These are phyloP conservation scores for Gastrolobium bilobum DNA, from an alignment of 306 rosid species.

Conservation along the genomic window DNA sequence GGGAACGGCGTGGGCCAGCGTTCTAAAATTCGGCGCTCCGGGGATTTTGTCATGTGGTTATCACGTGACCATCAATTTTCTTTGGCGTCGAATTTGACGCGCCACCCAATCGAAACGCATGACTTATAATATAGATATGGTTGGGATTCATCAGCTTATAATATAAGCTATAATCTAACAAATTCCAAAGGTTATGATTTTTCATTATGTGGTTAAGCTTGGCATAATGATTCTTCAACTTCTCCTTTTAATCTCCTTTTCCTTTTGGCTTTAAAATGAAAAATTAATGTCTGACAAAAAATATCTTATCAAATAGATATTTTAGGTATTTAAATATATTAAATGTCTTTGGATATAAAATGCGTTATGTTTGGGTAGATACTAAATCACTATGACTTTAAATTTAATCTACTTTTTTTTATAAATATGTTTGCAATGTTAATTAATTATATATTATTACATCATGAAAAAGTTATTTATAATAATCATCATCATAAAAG, in stretches of 20 bases:
- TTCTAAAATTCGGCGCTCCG: constrained; percentile 48
- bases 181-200: not conserved
- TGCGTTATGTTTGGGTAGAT: too few relatives aligned
- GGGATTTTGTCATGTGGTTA: constrained; percentile 6
- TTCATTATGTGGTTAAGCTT: not conserved
- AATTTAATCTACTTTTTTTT: too few relatives aligned
- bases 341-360: too few relatives aligned
- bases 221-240: not conserved
- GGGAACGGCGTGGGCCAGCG: constrained; percentile 40
- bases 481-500: too few relatives aligned
- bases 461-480: too few relatives aligned
- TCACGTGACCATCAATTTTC: constrained; percentile 20
- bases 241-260: not conserved
- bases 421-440: too few relatives aligned
- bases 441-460: too few relatives aligned
- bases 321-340: too few relatives aligned
- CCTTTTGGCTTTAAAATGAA: not conserved
- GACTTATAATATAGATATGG: not conserved
- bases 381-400: too few relatives aligned
- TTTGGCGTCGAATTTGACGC: constrained; percentile 26
- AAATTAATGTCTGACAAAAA: too few relatives aligned
- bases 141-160: too few relatives aligned
- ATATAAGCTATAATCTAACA: not conserved
- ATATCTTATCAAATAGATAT: too few relatives aligned
- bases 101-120: constrained; percentile 40